Evolutionary conservation across 257 asterid species (phyloP), one percentile per base, ranked within the genome.

Genomic region (Cordia subcordata): DNA sequence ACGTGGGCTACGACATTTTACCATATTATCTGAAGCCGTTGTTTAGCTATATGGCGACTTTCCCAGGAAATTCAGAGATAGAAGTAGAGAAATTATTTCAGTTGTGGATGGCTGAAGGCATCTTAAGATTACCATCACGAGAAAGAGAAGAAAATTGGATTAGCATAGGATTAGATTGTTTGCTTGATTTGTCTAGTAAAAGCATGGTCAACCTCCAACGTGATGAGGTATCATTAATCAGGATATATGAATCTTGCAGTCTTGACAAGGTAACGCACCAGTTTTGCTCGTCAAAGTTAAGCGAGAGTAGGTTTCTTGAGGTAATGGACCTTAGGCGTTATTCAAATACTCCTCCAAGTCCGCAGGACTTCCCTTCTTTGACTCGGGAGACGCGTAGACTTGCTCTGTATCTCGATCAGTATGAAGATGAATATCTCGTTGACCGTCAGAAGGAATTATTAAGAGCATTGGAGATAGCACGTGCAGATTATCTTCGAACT

Each of bases 51-150:
- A 18, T 37, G 22, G 27, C 51, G 17, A 10, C 2, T 20, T 57
- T 57, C 22, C 17, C 49, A 2, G 63, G 42, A 11, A 11, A 42
- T 13, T 13, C 33, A 12, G 18, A 8, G 5, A 42, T 58, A 42
- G 53, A 58, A 6, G 52, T n/a, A n/a, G 47, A 35, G 12, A 58
- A 42, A 42, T 11, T 58, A 20, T 58, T 19, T 17, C 52, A 17
- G 12, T 3, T 40, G 10, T 58, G 63, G 63, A 58, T 42, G 18
- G 63, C 63, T 8, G 63, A 58, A 21, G 53, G 50, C 63, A 17
- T 58, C 8, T 8, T 58, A n/a, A n/a, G n/a, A n/a, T n/a, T n/a
- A 9, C 18, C 33, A 40, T 11, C 18, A 27, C 17, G 9, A 13
- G 0, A 47, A 12, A 15, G 5, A 9, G 49, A 13, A 45, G 49